Conservation (phyloP, 2,329 filamentous ascomycete genomes). For the Sarocladium brachiariae region DNA sequence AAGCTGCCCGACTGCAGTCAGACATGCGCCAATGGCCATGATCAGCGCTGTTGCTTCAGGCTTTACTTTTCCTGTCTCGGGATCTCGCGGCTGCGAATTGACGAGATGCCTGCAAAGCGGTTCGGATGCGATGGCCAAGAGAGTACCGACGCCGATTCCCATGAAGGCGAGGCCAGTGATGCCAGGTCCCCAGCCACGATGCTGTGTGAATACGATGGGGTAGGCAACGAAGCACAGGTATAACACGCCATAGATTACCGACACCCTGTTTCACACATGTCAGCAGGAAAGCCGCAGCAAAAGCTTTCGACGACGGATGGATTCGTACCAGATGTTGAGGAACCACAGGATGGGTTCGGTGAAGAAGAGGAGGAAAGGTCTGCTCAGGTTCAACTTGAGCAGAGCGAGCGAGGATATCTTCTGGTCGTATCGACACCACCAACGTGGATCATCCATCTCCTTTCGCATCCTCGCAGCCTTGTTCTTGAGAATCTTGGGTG, state of each 20-base stretch:
- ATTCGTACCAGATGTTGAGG: slow-evolving; percentile 59
- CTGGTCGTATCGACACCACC: slow-evolving; percentile 77
- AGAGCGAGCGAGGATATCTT: slow-evolving; percentile 57
- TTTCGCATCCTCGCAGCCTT: slow-evolving; percentile 59
- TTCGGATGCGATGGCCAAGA: slow-evolving; percentile 56
- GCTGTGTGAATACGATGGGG: slow-evolving; percentile 70
- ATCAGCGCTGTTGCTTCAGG: slow-evolving; percentile 79
- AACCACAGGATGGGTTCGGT: slow-evolving; percentile 77
- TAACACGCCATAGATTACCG: slow-evolving; percentile 77
- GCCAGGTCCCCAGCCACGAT: slow-evolving; percentile 70
- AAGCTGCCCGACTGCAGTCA: slow-evolving; percentile 72
- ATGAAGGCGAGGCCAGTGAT: slow-evolving; percentile 71
- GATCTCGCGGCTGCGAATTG: slow-evolving; percentile 67
- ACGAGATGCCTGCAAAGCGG: slow-evolving; percentile 72
- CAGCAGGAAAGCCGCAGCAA: too few relatives aligned
- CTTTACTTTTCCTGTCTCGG: slow-evolving; percentile 62
- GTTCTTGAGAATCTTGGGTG: slow-evolving; percentile 60
- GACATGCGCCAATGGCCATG: slow-evolving; percentile 69
- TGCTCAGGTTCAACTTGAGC: slow-evolving; percentile 66
- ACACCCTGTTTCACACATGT: slow-evolving; percentile 62
- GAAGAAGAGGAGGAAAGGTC: slow-evolving; percentile 70
- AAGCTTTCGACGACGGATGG: background rate
- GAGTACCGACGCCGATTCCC: slow-evolving; percentile 58
- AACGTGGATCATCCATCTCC: slow-evolving; percentile 63
- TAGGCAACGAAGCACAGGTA: slow-evolving; percentile 90